Conservation (phyloP, 2,329 filamentous ascomycete genomes). For the Diplocarpon mali region DNA sequence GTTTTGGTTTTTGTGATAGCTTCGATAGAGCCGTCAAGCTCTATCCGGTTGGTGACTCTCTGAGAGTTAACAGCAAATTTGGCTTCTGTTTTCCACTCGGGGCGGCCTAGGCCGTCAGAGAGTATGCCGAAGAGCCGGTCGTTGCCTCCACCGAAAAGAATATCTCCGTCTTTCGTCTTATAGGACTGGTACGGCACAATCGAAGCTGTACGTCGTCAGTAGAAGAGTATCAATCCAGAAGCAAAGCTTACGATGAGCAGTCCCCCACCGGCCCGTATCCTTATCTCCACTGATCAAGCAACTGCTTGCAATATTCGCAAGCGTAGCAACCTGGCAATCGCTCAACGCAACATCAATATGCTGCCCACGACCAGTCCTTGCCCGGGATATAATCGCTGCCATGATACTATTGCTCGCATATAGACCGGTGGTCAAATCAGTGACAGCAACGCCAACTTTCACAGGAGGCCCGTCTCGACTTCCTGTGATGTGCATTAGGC, state of each 20-base stretch:
- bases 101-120: conserved; percentile 45
- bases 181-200: conserved; percentile 94
- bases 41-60: conserved; percentile 58
- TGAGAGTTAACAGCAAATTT: conserved; percentile 50
- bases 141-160: conserved; percentile 64
- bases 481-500: conserved; percentile 97
- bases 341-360: conserved; percentile 86
- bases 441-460: conserved; percentile 95
- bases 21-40: conserved; percentile 73
- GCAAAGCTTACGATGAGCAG: conserved; percentile 66
- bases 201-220: conserved; percentile 48
- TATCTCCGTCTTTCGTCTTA: conserved; percentile 57
- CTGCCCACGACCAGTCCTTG: conserved; percentile 68
- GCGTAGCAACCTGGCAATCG: conserved; percentile 87
- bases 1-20: conserved; percentile 62
- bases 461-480: conserved; percentile 79
- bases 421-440: conserved; percentile 86
- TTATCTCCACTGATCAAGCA: conserved; percentile 78
- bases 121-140: conserved; percentile 57
- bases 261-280: conserved; percentile 88
- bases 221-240: background rate
- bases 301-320: conserved; percentile 92
- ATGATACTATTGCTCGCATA: conserved; percentile 95
- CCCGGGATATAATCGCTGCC: conserved; percentile 74
- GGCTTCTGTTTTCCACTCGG: conserved; percentile 48